Base-by-base conservation (phyloP, 192 early-diverging fungal genomes). In the Mortierella alpina region DNA sequence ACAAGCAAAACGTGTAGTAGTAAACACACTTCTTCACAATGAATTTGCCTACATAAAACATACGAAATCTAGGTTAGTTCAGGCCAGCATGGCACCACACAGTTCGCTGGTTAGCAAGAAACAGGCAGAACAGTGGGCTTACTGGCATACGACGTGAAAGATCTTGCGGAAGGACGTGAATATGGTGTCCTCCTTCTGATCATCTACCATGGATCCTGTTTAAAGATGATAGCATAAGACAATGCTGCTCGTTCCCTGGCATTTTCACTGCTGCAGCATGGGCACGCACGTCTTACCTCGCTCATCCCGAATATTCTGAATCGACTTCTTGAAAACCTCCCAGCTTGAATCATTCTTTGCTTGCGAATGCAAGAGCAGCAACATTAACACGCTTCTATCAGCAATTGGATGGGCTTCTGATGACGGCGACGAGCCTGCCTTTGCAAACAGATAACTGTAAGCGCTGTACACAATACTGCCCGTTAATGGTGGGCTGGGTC, bases 401-500 rank as follows among this genome's bases (percentile, higher is more conserved):
- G 88, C 83, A 12, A 94, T 78, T 11, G 92, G 90, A 14, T 76
- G 83, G 17, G 87, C 76, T 61, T 88, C 84, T 9, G 73, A 66
- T 41, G 82, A 83, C 14, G 61, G 69, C 15, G 81, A 67, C 18
- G 70, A 73, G 8, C 65, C 65, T 45, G 85, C 69, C 42, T 88
- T 89, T 39, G 86, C 67, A 63, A 93, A 93, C 22, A 92, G 72
- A 48, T 90, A 93, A 42, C 86, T 88, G 76, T 93, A 93, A 0
- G 92, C 92, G 53, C 75, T 90, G 65, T 86, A 93, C 6, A 93
- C 87, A 48, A 93, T 76, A 31, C 86, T 85, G 86, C 63, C 65
- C 44, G 72, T 84, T 54, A 66, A 59, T 53, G 70, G 70, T 11
- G 70, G 77, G 31, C 77, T 72, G 7, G 77, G 77, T 57, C 66